A percentile compares a stretch with the other conserved stretches of the same genome.
Conservation (phyloP, 257 asterid genomes). For the Ligustrum vulgare region DNA sequence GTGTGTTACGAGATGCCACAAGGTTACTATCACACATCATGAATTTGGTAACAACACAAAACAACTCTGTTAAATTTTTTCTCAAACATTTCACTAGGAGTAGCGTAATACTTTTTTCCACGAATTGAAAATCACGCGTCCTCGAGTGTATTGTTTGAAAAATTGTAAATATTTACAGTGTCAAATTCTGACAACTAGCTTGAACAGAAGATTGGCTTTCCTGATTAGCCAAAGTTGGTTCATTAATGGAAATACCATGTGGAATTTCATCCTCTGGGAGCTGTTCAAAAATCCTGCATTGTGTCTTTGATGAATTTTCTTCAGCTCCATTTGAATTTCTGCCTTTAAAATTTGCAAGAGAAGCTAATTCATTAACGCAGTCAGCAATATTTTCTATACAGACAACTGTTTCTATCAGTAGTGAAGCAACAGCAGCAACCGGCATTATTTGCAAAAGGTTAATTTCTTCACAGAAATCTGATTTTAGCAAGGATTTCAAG, state of each 20-base stretch:
- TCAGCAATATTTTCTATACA: conserved; percentile 49
- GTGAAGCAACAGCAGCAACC: conserved; percentile 53
- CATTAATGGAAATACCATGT: conserved; percentile 29
- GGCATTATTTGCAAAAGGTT: conserved; percentile 47
- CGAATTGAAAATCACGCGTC: neutral
- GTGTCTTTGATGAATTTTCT: neutral
- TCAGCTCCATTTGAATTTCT: neutral
- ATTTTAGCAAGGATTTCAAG: conserved; percentile 48
- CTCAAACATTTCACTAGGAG: neutral
- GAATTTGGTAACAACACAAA: too few species aligned
- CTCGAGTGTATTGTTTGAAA: neutral
- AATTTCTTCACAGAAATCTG: conserved; percentile 36
- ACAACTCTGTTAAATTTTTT: too few species aligned
- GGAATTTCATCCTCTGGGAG: neutral
- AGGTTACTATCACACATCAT: too few species aligned
- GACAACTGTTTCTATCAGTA: conserved; percentile 46
- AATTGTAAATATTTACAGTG: neutral
- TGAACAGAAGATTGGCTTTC: conserved; percentile 17
- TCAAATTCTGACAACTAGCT: neutral
- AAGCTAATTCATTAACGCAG: conserved; percentile 59
- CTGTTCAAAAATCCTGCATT: too few species aligned
- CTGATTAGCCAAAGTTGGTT: conserved; percentile 15
- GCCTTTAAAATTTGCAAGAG: conserved; percentile 50
- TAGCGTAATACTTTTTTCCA: neutral
- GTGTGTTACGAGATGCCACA: too few species aligned